phyloP scores from a whole-genome alignment of 257 asterid species.

The Rubia yunnanensis region DNA sequence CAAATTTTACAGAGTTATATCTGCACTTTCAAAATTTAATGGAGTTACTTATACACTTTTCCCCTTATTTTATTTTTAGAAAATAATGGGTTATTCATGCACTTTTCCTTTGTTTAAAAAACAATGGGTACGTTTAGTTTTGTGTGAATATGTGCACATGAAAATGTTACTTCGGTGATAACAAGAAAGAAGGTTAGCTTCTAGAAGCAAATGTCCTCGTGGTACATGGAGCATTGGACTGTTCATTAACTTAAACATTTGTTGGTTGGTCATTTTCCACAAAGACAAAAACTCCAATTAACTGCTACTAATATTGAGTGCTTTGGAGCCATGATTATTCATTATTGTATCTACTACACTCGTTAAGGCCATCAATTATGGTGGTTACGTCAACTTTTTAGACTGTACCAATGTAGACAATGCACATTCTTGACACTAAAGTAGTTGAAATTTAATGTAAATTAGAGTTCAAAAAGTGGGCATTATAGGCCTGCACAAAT shows the following conservation, averaged over 20 bases:
- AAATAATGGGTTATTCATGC: too few relatives aligned
- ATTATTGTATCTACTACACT: constrained; percentile 4
- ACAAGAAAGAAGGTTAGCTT: constrained; percentile 3
- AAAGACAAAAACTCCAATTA: constrained; percentile 12
- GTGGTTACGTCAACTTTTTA: constrained; percentile 3
- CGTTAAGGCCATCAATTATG: neutral
- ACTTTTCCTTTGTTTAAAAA: too few relatives aligned
- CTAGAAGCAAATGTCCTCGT: constrained; percentile 2
- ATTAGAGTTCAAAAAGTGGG: neutral
- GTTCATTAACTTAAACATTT: neutral
- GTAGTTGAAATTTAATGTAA: neutral
- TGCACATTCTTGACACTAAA: neutral
- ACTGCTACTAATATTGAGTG: constrained; percentile 4
- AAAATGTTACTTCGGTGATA: neutral
- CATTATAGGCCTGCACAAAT: neutral
- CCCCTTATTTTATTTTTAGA: too few relatives aligned
- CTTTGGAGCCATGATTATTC: constrained; percentile 1
- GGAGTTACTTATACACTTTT: too few relatives aligned
- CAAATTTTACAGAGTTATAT: too few relatives aligned
- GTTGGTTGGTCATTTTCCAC: constrained; percentile 4
- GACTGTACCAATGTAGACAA: neutral
- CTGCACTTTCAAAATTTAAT: too few relatives aligned
- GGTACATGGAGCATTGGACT: constrained; percentile 16
- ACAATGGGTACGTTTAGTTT: too few relatives aligned
- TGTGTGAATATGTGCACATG: neutral